Evolutionary conservation across 306 rosid species (phyloP), one percentile per base, ranked within the genome.

Genomic region (Casuarina equisetifolia): DNA sequence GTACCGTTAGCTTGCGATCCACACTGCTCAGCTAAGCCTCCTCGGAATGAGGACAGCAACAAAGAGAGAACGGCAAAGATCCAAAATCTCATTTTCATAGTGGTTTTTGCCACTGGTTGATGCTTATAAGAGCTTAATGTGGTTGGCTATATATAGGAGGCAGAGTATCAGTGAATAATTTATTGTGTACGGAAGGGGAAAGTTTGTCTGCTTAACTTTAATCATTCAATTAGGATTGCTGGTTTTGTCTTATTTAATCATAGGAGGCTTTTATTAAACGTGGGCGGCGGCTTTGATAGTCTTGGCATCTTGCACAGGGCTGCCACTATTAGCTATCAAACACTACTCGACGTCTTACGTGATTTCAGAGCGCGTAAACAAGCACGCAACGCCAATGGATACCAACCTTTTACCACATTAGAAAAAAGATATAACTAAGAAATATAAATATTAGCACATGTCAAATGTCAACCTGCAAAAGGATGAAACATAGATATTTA

Each of bases 1-100:
- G 89, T 84, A 38, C 84, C 85, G 15, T 45, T 39, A 9, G 89
- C 91, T 45, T 89, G 93, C 6, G 0, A 75, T 2, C 93, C 89
- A 64, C 93, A 85, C 59, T 89, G 89, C 44, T 77, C 79, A 3
- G 88, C 91, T 40, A 38, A 76, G 13, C 52, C 70, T 5, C 71
- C 81, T 74, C 44, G 70, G 45, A 25, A 46, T 39, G 71, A 66
- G 19, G 71, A 66, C 35, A 66, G 25, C 71, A 42, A 66, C 9
- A 66, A 40, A 17, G 35, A 66, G 35, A 66, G 48, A 66, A 66
- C n/a, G 1, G 25, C 25, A 13, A 42, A 16, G 2, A 3, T 2
- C 25, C 32, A 66, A 3, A 66, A 17, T 13, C 35, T 66, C 71
- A 66, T 66, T 66, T 66, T 42, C 71, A 40, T 42, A 3, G 1